phyloP scores from a whole-genome alignment of 2,329 filamentous ascomycete species.

The Monosporascus cannonballus region DNA sequence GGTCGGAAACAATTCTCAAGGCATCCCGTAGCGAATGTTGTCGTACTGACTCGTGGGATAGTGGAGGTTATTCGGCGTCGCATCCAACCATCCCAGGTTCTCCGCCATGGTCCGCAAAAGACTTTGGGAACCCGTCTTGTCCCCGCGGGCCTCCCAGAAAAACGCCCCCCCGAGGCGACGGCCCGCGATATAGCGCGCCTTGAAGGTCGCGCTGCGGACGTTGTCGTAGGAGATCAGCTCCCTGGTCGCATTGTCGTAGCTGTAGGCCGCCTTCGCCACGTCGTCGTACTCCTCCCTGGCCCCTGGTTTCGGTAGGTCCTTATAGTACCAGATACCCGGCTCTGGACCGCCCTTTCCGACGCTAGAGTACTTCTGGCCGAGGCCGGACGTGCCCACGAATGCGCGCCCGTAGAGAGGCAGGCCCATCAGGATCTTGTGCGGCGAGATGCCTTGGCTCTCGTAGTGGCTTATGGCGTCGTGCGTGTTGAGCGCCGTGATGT shows the following conservation, averaged over 20 bases:
- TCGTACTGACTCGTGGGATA: slow-evolving; percentile 53
- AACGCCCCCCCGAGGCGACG: slow-evolving; percentile 66
- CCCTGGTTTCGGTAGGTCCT: slow-evolving; percentile 57
- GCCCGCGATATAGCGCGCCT: slow-evolving; percentile 57
- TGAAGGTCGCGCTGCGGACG: slow-evolving; percentile 48
- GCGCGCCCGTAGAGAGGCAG: slow-evolving; percentile 74
- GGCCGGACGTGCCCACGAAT: slow-evolving; percentile 61
- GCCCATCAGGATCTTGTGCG: slow-evolving; percentile 65
- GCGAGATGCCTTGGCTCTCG: slow-evolving; percentile 47
- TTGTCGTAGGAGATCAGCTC: slow-evolving; percentile 69
- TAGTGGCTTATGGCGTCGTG: slow-evolving; percentile 61
- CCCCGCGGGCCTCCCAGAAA: slow-evolving; percentile 79
- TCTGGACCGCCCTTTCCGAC: slow-evolving; percentile 55
- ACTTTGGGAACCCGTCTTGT: slow-evolving; percentile 47
- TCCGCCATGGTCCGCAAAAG: slow-evolving; percentile 52
- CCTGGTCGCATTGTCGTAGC: slow-evolving; percentile 52
- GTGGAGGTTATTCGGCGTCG: slow-evolving; percentile 42
- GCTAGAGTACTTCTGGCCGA: slow-evolving; percentile 58
- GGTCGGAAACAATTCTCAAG: too few relatives aligned
- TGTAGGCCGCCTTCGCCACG: slow-evolving; percentile 58
- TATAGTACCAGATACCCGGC: slow-evolving; percentile 57
- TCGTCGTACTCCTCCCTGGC: slow-evolving; percentile 52
- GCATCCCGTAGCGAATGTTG: slow-evolving; percentile 43
- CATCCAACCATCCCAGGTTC: slow-evolving; percentile 43
- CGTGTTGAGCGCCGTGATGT: slow-evolving; percentile 66